Base-by-base conservation (phyloP, 805 yeast genomes). In the Lipomyces chichibuensis region DNA sequence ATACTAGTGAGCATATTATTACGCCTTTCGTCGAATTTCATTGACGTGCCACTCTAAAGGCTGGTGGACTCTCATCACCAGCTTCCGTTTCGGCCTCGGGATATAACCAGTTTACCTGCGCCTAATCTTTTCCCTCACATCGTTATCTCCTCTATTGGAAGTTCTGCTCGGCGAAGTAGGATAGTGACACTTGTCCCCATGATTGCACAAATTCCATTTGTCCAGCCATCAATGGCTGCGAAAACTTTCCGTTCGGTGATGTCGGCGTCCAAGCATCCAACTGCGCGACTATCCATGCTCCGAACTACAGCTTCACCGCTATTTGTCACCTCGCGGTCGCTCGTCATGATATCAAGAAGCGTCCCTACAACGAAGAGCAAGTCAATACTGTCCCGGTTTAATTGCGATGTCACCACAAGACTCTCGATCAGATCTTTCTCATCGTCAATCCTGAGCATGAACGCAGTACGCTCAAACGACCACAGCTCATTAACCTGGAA, bases 401-500 rank as follows among this genome's bases (percentile, higher is more conserved):
- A n/a, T n/a, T 43, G 49, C 49, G 14, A 43, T 43, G 23, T 43
- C 49, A 17, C 49, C 20, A 43, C 11, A n/a, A 43, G 9, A 9
- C 11, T 43, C 25, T 43, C 49, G 14, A n/a, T 43, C 49, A 23
- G 49, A 43, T n/a, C 49, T n/a, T 43, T 43, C 49, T 17, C 49
- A 43, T 43, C 49, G 2, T 17, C 49, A 17, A 8, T 43, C 13
- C 59, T 7, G 43, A 54, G 11, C 29, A 57, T 5, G 20, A 25
- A 25, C 7, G 60, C n/a, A 43, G 35, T 25, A 32, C n/a, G 32
- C 14, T 33, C 55, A 11, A 56, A 51, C 11, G 46, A 49, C 46
- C 56, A 35, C 59, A 51, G 63, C 68, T 53, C 60, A 8, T 71
- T 91, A 74, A 81, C 85, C 60, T 95, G 99, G 99, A 84, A 86